Evolutionary conservation across 2,329 filamentous ascomycete species (phyloP), one percentile per base, ranked within the genome.

Genomic region (Lachnellula subtilissima): DNA sequence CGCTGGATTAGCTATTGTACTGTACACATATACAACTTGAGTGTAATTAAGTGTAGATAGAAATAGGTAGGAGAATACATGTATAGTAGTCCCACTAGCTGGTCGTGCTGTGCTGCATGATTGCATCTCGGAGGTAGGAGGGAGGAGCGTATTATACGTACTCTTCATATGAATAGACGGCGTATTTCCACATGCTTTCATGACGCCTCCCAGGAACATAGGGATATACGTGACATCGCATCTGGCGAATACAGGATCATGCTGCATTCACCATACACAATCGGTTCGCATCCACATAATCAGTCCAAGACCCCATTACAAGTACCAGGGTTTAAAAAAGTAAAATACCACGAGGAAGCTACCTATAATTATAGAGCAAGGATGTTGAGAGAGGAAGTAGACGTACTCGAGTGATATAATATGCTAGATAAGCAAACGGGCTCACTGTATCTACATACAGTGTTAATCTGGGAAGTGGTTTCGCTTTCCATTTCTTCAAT

Each of bases 361-460:
- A 19, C 19, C 19, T 19, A 19, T 11, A 4, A 5, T 12, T 12
- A 23, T 23, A 11, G 42, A 45, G 42, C 1, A 40, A 8, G 5
- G 42, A 22, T 4, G 42, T 15, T 19, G 42, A 15, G n/a, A 19
- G 19, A 19, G 19, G 19, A 19, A 1, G 19, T 19, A 4, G 9
- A 69, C 77, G 61, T 71, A 82, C 81, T 66, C 75, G 72, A 28
- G 80, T 67, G 36, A 83, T 69, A 63, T 80, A 76, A 66, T 82
- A 85, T 2, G 78, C 82, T 54, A 84, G 73, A 62, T 85, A 85
- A 1, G 74, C 79, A 67, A 86, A 85, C 0, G 83, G 83, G 57
- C 76, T 80, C 23, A 86, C 75, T 11, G 83, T 73, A 70, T 85
- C 82, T 47, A 85, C 67, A 61, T 80, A 85, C 14, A 85, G 71